Base-by-base conservation (phyloP, 75 land plant species). In the Cupressus sempervirens region DNA sequence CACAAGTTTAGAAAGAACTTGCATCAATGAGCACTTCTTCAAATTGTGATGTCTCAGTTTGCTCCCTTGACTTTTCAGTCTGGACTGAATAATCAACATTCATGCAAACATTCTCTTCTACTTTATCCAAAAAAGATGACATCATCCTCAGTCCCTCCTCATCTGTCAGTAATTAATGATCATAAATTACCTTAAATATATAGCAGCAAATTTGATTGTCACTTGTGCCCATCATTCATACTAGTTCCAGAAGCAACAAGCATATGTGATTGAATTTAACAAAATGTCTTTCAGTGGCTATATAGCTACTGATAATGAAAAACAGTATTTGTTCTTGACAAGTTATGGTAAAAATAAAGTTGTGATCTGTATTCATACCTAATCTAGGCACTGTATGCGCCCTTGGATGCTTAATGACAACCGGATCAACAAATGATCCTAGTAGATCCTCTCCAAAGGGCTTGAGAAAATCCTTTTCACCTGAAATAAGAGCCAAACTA, bases 301-400 rank as follows among this genome's bases (percentile, higher is more conserved):
- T 43, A 10, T 38, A 68, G 46, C 23, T 79, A 23, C 8, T 23
- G 8, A 79, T n/a, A 43, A 41, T 41, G 30, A 79, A 23, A 12
- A 79, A 43, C 18, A n/a, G 5, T 6, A 3, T 16, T 36, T 16
- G 5, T 75, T 75, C 43, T n/a, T 9, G 29, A 79, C 81, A 79
- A 77, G 18, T 76, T 40, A 40, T 45, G 23, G 81, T 29, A 30
- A 70, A 65, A 16, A n/a, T n/a, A n/a, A 35, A 43, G 29, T 45
- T 79, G 48, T 20, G 50, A 79, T 79, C 13, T 43, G 29, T 45
- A 79, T 41, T 79, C 81, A 26, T 38, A 97, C 97, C 95, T 58
- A 97, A 87, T 88, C 94, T 93, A 9, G 99, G 99, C 20, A 96
- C 93, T 11, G 93, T 95, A 82, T 97, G 99, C n/a, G 93, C 97